Evolutionary conservation across 768 basidiomycete species (phyloP).

Genomic region (Lentinula guzmanii): DNA sequence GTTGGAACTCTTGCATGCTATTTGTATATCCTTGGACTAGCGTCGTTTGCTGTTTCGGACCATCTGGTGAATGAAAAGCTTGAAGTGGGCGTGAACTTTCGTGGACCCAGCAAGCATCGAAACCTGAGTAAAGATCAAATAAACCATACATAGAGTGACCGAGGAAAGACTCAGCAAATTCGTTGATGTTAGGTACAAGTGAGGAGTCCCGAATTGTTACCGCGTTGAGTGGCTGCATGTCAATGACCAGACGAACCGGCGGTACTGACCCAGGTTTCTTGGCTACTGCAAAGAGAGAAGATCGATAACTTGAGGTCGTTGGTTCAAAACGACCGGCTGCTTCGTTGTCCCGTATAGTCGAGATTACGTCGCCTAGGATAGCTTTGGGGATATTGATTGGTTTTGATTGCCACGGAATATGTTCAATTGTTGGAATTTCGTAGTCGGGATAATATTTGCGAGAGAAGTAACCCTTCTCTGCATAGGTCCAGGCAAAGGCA

Average conservation of each 20-base stretch:
- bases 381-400: neutral
- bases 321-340: neutral
- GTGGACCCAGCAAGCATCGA: neutral
- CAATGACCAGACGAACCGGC: neutral
- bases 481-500: neutral
- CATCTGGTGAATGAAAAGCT: neutral
- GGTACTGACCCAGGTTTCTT: neutral
- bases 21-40: constrained; percentile 6
- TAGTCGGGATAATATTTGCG: neutral
- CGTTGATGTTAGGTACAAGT: neutral
- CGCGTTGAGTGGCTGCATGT: neutral
- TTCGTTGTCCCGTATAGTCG: neutral
- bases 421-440: neutral
- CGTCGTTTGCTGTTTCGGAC: constrained; percentile 5
- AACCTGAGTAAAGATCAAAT: neutral
- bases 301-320: neutral
- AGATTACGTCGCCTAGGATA: neutral
- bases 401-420: neutral
- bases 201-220: neutral
- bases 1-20: constrained; percentile 2
- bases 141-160: neutral
- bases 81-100: too few species aligned
- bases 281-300: neutral
- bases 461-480: neutral
- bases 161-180: constrained; percentile 1